Evolutionary conservation across 75 land plant genomes (phyloP).

Genomic region (Picea glauca): DNA sequence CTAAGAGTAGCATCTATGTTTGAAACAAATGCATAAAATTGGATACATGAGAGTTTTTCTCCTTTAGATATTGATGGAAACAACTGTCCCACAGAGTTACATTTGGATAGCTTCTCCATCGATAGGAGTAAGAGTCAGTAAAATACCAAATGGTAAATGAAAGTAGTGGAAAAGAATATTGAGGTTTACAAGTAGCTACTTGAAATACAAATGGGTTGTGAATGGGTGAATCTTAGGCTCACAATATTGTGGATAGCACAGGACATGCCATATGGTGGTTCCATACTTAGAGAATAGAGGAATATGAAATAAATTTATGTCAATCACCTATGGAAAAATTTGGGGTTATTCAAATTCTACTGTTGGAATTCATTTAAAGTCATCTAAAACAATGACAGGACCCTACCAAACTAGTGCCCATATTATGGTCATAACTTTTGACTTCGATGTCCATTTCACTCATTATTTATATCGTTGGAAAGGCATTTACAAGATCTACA

Average conservation of each 20-base stretch:
- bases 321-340: too few relatives aligned
- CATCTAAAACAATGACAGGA: too few relatives aligned
- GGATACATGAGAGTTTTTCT: constrained; percentile 29
- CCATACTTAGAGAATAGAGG: background rate
- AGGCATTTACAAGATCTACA: too few relatives aligned
- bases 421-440: too few relatives aligned
- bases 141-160: constrained; percentile 32
- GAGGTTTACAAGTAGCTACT: constrained; percentile 63
- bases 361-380: too few relatives aligned
- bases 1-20: too few relatives aligned
- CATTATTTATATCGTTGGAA: too few relatives aligned
- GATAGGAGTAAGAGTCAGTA: constrained; percentile 2
- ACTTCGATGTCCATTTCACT: too few relatives aligned
- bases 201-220: constrained; percentile 54
- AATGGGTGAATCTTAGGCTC: constrained; percentile 79
- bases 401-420: too few relatives aligned
- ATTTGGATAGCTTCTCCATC: constrained; percentile 17
- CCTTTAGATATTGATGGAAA: background rate
- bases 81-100: background rate
- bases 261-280: constrained; percentile 23
- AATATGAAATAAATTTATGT: too few relatives aligned
- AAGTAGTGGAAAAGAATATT: constrained; percentile 55
- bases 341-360: too few relatives aligned
- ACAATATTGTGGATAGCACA: constrained; percentile 66
- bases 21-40: constrained; percentile 9